Base-by-base conservation (phyloP, 257 asterid genomes). In the Marsdenia floribunda region DNA sequence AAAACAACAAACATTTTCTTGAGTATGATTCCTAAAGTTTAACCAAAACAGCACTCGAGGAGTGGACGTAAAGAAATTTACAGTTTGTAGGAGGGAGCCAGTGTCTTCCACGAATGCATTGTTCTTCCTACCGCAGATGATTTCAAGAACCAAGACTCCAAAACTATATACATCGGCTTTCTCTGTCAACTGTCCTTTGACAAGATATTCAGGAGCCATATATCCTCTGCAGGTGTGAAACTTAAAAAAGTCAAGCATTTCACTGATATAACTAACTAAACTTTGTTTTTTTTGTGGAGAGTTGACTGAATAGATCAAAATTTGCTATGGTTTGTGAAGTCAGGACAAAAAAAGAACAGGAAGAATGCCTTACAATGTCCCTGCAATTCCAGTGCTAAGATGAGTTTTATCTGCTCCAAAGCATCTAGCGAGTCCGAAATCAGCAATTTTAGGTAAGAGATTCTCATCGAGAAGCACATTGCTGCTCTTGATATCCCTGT, bases 201-300 rank as follows among this genome's bases (percentile, higher is more conserved):
- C 95, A 52, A 94, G 85, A 84, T 94, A 94, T 79, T 91, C 98
- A 3, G 98, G 97, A 57, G 97, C 98, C 98, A 92, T 94, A 61
- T 94, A 94, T 38, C 99, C 99, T 70, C 97, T 94, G 92, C 82
- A 54, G 24, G 64, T 10, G 7, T 19, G 26, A 65, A 73, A 57
- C 11, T 22, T n/a, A 26, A 65, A n/a, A 1, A 44, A 44, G 49
- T 59, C 49, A 55, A 53, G 60, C 55, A 44, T 10, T 18, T 9
- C 9, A 44, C 49, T 8, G 10, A 44, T 44, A 44, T 44, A 14
- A 57, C 24, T 21, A 15, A n/a, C 13, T 9, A 6, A 18, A n/a
- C 21, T 26, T 11, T 4, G 12, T 19, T 4, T 53, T 2, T 18
- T 53, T 5, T 0, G 2, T 53, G 58, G n/a, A 52, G 66, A 19